phyloP scores from a whole-genome alignment of 306 rosid genomes.

The Quercus cerris region DNA sequence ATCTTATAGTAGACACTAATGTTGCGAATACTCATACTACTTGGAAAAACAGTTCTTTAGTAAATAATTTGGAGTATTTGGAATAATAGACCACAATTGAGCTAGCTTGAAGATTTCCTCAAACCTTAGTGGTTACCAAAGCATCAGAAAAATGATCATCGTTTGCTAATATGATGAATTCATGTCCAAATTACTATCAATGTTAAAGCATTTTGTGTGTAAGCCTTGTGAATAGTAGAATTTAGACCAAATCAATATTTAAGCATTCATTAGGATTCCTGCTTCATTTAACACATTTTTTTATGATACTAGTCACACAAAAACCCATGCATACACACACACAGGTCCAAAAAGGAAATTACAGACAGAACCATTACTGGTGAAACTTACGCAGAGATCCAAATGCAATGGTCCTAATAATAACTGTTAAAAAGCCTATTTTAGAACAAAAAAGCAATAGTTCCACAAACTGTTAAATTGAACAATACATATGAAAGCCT shows the following conservation, averaged over 20 bases:
- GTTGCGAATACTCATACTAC: too few relatives aligned
- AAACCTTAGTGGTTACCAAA: background rate
- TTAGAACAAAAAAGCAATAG: too few relatives aligned
- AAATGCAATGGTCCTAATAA: background rate
- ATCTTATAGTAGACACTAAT: too few relatives aligned
- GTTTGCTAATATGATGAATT: background rate
- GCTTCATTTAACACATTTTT: background rate
- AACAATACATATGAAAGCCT: too few relatives aligned
- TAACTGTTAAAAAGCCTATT: background rate
- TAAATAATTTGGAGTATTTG: too few relatives aligned
- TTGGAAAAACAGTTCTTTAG: too few relatives aligned
- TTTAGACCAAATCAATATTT: background rate
- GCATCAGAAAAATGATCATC: background rate
- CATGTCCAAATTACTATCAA: background rate
- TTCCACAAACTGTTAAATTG: too few relatives aligned
- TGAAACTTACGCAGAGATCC: background rate
- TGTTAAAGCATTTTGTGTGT: background rate
- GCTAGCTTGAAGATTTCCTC: too few relatives aligned
- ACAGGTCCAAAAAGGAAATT: background rate
- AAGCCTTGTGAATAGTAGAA: background rate
- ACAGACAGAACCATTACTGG: background rate
- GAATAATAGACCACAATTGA: too few relatives aligned
- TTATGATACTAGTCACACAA: background rate
- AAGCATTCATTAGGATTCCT: background rate
- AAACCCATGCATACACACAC: too few relatives aligned